These are phyloP conservation scores for Neltuma alba DNA, from an alignment of 306 rosid genomes.

Conservation along the genomic window DNA sequence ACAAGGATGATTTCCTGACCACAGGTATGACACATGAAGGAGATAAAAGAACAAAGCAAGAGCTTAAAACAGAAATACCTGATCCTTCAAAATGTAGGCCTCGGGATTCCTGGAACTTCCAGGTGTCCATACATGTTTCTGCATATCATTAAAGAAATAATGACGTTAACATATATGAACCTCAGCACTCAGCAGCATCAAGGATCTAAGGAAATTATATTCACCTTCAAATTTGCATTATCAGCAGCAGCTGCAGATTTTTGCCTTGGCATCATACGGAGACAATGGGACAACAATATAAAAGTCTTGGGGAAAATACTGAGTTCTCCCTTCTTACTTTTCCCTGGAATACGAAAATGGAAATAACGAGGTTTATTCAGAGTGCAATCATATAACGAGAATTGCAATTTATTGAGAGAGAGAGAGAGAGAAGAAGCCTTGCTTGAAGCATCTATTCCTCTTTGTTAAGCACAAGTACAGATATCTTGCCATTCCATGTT, in stretches of 20 bases:
- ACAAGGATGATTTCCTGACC: background rate
- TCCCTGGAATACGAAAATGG: conserved; percentile 5
- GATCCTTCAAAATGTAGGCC: conserved; percentile 49
- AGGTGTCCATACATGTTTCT: conserved; percentile 18
- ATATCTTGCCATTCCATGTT: background rate
- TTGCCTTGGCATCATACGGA: conserved; percentile 34
- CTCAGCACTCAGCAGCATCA: background rate
- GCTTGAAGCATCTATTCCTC: conserved; percentile 8
- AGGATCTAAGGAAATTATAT: background rate
- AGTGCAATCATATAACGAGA: background rate
- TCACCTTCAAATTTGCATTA: conserved; percentile 20
- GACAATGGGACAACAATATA: conserved; percentile 44
- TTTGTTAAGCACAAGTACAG: background rate
- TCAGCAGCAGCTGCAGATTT: no score
- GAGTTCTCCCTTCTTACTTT: conserved; percentile 25
- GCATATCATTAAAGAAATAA: background rate
- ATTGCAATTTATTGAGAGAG: background rate
- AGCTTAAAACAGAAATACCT: conserved; percentile 29
- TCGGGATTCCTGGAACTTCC: conserved; percentile 26
- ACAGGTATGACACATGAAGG: background rate
- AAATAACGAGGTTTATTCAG: background rate
- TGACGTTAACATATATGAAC: background rate
- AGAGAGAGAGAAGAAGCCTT: background rate
- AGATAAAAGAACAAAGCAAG: background rate
- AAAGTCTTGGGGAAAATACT: conserved; percentile 20